Evolutionary conservation across 345 rosid genomes (phyloP).

Genomic region (Eucalyptus virginea): DNA sequence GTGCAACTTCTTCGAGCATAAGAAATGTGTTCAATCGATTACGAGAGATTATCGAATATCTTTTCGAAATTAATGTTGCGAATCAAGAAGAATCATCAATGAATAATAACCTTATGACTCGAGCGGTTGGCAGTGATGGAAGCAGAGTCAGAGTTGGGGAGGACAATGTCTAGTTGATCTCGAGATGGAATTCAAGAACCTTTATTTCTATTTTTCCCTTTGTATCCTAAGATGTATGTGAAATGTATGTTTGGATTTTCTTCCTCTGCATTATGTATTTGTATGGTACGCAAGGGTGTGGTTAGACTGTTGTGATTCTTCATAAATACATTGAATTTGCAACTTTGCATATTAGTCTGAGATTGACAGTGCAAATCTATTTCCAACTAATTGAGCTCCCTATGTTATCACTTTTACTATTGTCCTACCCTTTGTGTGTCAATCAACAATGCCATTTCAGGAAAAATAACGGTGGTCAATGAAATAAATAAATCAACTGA

Average conservation of each 20-base stretch:
- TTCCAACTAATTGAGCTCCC: neutral
- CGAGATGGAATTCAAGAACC: neutral
- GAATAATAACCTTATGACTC: neutral
- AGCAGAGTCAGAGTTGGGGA: neutral
- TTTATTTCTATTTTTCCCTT: neutral
- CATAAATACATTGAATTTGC: neutral
- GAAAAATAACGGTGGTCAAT: neutral
- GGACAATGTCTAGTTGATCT: neutral
- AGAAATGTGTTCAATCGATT: neutral
- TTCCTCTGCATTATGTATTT: neutral
- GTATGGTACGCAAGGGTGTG: neutral
- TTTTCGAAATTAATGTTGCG: neutral
- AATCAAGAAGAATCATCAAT: neutral
- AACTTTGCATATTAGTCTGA: neutral
- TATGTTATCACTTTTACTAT: neutral
- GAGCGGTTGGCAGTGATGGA: neutral
- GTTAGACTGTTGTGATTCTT: neutral
- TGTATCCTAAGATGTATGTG: neutral
- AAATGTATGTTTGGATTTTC: neutral
- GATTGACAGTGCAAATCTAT: neutral
- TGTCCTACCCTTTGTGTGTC: neutral
- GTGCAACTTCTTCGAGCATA: neutral
- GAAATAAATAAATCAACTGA: neutral
- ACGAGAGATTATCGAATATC: neutral
- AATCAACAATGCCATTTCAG: neutral